These are phyloP conservation scores for Boletus speciosus DNA, from an alignment of 768 basidiomycete species.

Conservation along the genomic window DNA sequence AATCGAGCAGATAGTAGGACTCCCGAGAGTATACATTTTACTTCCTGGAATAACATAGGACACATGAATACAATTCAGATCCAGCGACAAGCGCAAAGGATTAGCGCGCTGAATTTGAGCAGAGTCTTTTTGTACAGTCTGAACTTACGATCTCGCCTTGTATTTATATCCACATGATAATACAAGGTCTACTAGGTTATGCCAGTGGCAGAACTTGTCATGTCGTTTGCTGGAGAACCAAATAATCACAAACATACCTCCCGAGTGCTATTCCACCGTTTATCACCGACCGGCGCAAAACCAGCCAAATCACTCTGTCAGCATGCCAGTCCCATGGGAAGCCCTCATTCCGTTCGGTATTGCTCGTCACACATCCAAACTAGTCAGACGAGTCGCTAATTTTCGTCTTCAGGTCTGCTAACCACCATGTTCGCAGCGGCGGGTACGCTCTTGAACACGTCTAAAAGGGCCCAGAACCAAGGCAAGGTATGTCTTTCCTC, in stretches of 20 bases:
- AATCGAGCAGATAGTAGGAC: neutral
- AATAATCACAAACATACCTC: slow-evolving; percentile 21
- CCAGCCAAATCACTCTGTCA: slow-evolving; percentile 14
- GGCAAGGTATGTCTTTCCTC: slow-evolving; percentile 65
- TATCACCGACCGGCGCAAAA: neutral
- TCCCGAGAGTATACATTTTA: neutral
- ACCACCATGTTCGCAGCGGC: slow-evolving; percentile 88
- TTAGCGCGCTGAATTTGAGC: no score
- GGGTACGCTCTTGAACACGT: slow-evolving; percentile 80
- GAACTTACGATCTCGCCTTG: no score
- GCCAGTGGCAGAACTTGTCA: no score
- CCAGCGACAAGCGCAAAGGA: no score
- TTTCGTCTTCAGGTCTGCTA: slow-evolving; percentile 57
- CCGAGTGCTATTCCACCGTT: neutral
- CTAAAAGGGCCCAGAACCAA: slow-evolving; percentile 78
- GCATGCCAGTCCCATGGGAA: slow-evolving; percentile 97
- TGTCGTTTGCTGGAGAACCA: neutral
- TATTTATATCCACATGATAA: no score
- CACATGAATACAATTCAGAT: no score
- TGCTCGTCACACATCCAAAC: no score
- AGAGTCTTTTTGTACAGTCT: no score
- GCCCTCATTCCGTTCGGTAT: slow-evolving; percentile 93
- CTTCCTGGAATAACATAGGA: neutral
- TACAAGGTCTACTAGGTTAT: no score
- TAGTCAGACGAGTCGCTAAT: slow-evolving; percentile 4